phyloP scores from a whole-genome alignment of 2,329 filamentous ascomycete genomes.

The Neophaeococcomyces mojaviensis region DNA sequence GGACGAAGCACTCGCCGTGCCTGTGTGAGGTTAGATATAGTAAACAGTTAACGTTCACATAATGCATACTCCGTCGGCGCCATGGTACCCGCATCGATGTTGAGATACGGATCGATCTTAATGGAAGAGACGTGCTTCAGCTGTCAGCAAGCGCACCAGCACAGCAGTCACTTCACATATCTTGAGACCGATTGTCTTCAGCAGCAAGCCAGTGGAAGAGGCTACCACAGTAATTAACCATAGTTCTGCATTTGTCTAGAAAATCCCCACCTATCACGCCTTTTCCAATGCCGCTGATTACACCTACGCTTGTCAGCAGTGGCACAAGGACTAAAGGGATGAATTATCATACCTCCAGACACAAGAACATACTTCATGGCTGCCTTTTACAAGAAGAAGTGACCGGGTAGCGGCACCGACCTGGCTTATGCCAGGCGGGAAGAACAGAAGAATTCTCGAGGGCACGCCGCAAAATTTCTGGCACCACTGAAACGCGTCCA shows the following conservation, averaged over 20 bases:
- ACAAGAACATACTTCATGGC: constrained; percentile 74
- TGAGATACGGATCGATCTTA: constrained; percentile 70
- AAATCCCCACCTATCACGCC: constrained; percentile 57
- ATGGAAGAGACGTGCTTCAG: constrained; percentile 53
- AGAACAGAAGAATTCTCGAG: constrained; percentile 8
- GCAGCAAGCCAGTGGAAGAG: constrained; percentile 63
- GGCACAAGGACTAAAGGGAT: constrained; percentile 7
- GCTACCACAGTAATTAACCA: constrained; percentile 36
- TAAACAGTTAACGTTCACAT: neutral
- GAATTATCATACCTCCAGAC: constrained; percentile 57
- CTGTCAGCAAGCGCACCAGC: constrained; percentile 21
- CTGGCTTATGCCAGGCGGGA: constrained; percentile 24
- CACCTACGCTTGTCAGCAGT: constrained; percentile 27
- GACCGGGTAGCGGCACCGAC: constrained; percentile 9
- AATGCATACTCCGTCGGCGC: constrained; percentile 52
- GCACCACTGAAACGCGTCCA: neutral
- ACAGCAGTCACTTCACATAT: constrained; percentile 43
- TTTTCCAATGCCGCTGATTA: constrained; percentile 47
- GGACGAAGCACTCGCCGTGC: constrained; percentile 84
- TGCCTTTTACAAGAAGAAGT: constrained; percentile 3
- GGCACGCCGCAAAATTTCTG: constrained; percentile 1
- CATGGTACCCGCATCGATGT: constrained; percentile 69
- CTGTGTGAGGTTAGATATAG: constrained; percentile 32
- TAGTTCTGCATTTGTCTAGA: neutral
- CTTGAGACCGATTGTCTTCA: constrained; percentile 74